phyloP scores from a whole-genome alignment of 1,139 yeast species.

The Kluyveromyces marxianus region DNA sequence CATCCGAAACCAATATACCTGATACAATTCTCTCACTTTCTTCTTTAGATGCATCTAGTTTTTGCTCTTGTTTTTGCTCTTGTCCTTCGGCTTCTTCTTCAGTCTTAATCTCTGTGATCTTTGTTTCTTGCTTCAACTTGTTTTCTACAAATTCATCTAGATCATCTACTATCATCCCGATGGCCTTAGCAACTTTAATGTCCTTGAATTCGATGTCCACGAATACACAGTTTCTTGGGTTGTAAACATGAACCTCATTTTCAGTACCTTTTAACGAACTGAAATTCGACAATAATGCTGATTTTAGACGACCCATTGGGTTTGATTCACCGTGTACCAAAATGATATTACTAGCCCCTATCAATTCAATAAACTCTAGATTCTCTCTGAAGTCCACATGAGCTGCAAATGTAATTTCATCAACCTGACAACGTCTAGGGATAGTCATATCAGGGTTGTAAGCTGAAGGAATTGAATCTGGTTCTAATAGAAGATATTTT shows the following conservation, averaged over 20 bases:
- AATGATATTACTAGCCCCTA: slow-evolving; percentile 75
- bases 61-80: slow-evolving; percentile 10
- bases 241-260: slow-evolving; percentile 84
- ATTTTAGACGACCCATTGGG: slow-evolving; percentile 94
- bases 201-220: slow-evolving; percentile 74
- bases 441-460: slow-evolving; percentile 73
- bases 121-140: slow-evolving; percentile 20
- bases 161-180: slow-evolving; percentile 62
- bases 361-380: slow-evolving; percentile 79
- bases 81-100: slow-evolving; percentile 6
- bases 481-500: slow-evolving; percentile 78
- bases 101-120: slow-evolving; percentile 11
- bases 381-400: slow-evolving; percentile 96
- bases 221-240: slow-evolving; percentile 87
- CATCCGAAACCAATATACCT: slow-evolving; percentile 77
- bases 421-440: slow-evolving; percentile 84
- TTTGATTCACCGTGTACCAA: slow-evolving; percentile 97
- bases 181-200: slow-evolving; percentile 74
- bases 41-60: slow-evolving; percentile 7
- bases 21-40: slow-evolving; percentile 41
- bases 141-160: slow-evolving; percentile 21
- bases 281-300: slow-evolving; percentile 85
- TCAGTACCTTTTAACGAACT: slow-evolving; percentile 77
- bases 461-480: slow-evolving; percentile 76
- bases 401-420: slow-evolving; percentile 96